Conservation (phyloP, 306 rosid genomes). For the Citrullus amarus region DNA sequence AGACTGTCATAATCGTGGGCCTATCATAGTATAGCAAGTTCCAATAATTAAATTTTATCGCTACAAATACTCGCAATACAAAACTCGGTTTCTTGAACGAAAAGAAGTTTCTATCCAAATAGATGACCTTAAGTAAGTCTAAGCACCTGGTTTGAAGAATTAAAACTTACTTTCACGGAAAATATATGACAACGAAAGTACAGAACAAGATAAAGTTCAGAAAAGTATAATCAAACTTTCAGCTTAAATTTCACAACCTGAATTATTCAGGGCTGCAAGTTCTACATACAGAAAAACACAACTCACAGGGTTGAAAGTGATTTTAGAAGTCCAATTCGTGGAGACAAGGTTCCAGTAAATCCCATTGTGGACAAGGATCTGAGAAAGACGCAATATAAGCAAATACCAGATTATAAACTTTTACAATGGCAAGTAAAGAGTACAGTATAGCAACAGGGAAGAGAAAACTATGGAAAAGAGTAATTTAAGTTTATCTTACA, state of each 20-base stretch:
- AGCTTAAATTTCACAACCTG: background rate
- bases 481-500: slow-evolving; percentile 48
- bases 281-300: slow-evolving; percentile 1
- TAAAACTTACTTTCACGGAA: background rate
- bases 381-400: slow-evolving; percentile 25
- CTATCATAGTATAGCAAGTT: background rate
- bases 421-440: slow-evolving; percentile 8
- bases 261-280: background rate
- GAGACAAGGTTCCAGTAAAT: slow-evolving; percentile 63
- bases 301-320: slow-evolving; percentile 67
- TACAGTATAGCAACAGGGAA: slow-evolving; percentile 1
- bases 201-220: background rate
- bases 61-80: background rate
- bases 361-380: slow-evolving; percentile 85
- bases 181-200: background rate
- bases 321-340: slow-evolving; percentile 56
- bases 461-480: background rate
- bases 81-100: background rate
- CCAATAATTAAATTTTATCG: background rate
- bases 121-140: background rate
- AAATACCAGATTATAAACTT: slow-evolving; percentile 3
- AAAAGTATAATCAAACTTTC: background rate
- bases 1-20: too few species aligned
- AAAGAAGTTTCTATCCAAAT: background rate
- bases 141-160: background rate